Percentiles rank a stretch among this genome's conserved stretches.
Conservation (phyloP, 2,329 filamentous ascomycete genomes). For the Aspergillus puulaauensis region DNA sequence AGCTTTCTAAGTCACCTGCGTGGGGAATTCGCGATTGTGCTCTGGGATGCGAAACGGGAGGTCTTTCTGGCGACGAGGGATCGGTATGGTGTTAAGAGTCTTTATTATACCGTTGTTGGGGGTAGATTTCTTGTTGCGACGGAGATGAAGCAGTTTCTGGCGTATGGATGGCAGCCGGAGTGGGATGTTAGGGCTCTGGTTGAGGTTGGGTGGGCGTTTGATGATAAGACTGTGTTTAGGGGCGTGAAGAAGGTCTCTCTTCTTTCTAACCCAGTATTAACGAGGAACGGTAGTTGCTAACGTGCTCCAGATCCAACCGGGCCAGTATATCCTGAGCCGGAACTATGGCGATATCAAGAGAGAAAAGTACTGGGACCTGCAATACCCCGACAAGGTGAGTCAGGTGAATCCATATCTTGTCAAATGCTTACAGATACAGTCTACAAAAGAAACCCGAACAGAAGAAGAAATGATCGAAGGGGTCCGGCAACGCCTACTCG, state of each 20-base stretch:
- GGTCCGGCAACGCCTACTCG: conserved; percentile 51
- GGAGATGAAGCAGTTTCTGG: conserved; percentile 55
- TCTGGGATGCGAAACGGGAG: conserved; percentile 48
- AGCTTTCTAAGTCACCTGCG: conserved; percentile 49
- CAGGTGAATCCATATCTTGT: neutral
- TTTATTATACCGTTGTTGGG: conserved; percentile 50
- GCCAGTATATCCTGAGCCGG: conserved; percentile 44
- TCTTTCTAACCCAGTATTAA: too few species aligned
- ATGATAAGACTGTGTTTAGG: conserved; percentile 52
- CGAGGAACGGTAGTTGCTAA: too few species aligned
- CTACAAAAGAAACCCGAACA: conserved; percentile 29
- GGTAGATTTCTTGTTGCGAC: conserved; percentile 49
- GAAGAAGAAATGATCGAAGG: conserved; percentile 53
- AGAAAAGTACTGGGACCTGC: conserved; percentile 54
- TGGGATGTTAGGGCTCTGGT: conserved; percentile 53
- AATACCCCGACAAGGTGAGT: conserved; percentile 53
- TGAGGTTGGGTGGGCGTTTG: conserved; percentile 46
- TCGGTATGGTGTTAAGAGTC: conserved; percentile 58
- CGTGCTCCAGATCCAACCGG: conserved; percentile 40
- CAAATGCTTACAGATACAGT: neutral
- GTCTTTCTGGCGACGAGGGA: conserved; percentile 52
- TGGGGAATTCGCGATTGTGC: conserved; percentile 55
- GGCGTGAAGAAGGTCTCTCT: conserved; percentile 43
- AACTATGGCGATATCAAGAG: conserved; percentile 40
- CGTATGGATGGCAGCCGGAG: conserved; percentile 52